Evolutionary conservation across 1,284 basidiomycete genomes (phyloP), one percentile per base, ranked within the genome.

Genomic region (Crepidotus sp.): DNA sequence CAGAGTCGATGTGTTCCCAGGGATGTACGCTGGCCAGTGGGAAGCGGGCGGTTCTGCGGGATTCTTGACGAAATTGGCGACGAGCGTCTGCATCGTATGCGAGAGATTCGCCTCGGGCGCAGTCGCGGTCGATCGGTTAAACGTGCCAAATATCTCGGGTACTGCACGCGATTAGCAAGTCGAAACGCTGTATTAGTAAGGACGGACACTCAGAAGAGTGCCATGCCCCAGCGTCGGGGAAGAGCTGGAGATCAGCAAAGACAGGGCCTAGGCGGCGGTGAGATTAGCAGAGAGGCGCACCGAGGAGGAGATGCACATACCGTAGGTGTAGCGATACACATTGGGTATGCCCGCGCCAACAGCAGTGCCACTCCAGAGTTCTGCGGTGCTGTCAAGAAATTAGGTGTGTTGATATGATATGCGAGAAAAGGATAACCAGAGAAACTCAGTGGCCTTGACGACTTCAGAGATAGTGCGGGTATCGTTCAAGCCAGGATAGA

Each of bases 51-150:
- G n/a, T 9, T 10, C 17, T n/a, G 42, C 24, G 7, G 54, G 53
- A 27, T 53, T 39, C 44, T 51, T 54, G 36, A 53, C 38, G 25
- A 54, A 56, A 32, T 49, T 51, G 15, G 32, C 53, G 14, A 56
- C 40, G 3, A 45, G 17, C 11, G 44, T 51, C 36, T 56, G 54
- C 48, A 52, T 51, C 11, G 54, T 56, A 6, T 35, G 13, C 11
- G 51, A 55, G 10, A 52, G 40, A 6, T 41, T 42, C 9, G 37
- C 40, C 37, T 54, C 48, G 13, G 42, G 27, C 3, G 42, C 27
- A 4, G 46, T 46, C 2, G 35, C 35, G n/a, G 35, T 36, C 14
- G 35, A 25, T 22, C 14, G 22, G 15, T 41, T 48, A 39, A 32
- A 55, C 11, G 54, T 53, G 11, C 19, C 53, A 26, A 55, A 55